A percentile compares a stretch with the other conserved stretches of the same genome.
Conservation (phyloP, 768 basidiomycete genomes). For the Exsudoporus frostii region DNA sequence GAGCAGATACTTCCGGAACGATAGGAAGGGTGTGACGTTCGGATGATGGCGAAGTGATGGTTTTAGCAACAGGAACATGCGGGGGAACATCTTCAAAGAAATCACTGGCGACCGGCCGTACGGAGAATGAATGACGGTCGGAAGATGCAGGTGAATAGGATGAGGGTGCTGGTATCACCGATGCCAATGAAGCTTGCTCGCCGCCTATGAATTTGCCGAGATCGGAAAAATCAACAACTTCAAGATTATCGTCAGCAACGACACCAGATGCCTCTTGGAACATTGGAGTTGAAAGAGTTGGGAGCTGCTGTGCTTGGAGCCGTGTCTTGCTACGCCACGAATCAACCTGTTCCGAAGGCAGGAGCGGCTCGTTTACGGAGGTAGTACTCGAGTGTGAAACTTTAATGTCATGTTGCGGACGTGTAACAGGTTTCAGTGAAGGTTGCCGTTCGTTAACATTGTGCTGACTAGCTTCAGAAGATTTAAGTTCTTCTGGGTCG, state of each 20-base stretch:
- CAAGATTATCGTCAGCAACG: slow-evolving; percentile 57
- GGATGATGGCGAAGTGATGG: slow-evolving; percentile 10
- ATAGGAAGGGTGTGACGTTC: slow-evolving; percentile 16
- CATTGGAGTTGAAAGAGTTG: slow-evolving; percentile 32
- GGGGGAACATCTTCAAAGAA: slow-evolving; percentile 58
- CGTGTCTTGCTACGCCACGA: slow-evolving; percentile 64
- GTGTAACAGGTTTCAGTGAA: slow-evolving; percentile 31
- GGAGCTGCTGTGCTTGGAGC: slow-evolving; percentile 27
- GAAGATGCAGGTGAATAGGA: slow-evolving; percentile 18
- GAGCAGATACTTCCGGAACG: slow-evolving; percentile 15
- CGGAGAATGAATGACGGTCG: slow-evolving; percentile 28
- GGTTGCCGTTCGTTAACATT: slow-evolving; percentile 32
- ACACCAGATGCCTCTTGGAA: slow-evolving; percentile 39
- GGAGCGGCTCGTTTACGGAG: slow-evolving; percentile 25
- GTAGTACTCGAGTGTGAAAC: slow-evolving; percentile 1
- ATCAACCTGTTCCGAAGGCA: slow-evolving; percentile 39
- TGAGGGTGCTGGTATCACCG: slow-evolving; percentile 13
- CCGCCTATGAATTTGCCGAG: slow-evolving; percentile 65
- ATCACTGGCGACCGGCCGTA: slow-evolving; percentile 62
- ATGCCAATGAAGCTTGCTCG: slow-evolving; percentile 13
- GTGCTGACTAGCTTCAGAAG: slow-evolving; percentile 1
- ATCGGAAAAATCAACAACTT: slow-evolving; percentile 80
- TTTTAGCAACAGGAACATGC: slow-evolving; percentile 40
- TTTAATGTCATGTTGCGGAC: slow-evolving; percentile 19
- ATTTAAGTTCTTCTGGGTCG: slow-evolving; percentile 3